Evolutionary conservation across 2,329 filamentous ascomycete genomes (phyloP).

Genomic region (Cladorrhinum sp.): DNA sequence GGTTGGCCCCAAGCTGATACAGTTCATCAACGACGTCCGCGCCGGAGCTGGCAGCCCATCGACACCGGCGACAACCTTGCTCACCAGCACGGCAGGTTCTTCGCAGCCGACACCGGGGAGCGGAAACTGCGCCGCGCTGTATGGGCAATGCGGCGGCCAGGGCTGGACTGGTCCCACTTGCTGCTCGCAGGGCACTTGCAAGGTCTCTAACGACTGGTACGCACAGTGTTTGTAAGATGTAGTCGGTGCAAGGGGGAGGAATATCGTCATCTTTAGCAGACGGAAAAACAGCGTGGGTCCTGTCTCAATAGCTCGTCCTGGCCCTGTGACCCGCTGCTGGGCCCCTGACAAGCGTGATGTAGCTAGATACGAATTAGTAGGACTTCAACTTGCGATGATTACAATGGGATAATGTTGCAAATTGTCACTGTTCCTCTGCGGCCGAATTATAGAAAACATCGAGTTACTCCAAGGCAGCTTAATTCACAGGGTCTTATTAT

Average conservation of each 20-base stretch:
- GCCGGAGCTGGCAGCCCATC: slow-evolving; percentile 8
- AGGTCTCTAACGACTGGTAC: slow-evolving; percentile 14
- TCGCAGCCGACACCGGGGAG: slow-evolving; percentile 6
- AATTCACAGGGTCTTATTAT: too few relatives aligned
- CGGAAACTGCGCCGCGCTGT: slow-evolving; percentile 11
- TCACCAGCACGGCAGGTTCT: neutral
- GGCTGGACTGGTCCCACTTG: slow-evolving; percentile 15
- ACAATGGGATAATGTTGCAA: too few relatives aligned
- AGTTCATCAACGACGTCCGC: slow-evolving; percentile 11
- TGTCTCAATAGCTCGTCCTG: too few relatives aligned
- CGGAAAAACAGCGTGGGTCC: too few relatives aligned
- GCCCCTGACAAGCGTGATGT: too few relatives aligned
- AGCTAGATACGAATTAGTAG: too few relatives aligned
- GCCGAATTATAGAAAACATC: too few relatives aligned
- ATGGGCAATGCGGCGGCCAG: slow-evolving; percentile 16
- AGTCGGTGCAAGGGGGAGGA: neutral
- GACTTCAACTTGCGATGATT: too few relatives aligned
- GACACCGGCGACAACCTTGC: slow-evolving; percentile 5
- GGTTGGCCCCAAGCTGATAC: slow-evolving; percentile 27
- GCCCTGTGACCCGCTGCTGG: too few relatives aligned
- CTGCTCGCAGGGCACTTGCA: slow-evolving; percentile 17
- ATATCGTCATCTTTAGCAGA: neutral
- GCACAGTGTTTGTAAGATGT: slow-evolving; percentile 13
- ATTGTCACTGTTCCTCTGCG: too few relatives aligned
- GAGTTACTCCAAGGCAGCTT: too few relatives aligned